These are phyloP conservation scores for Aspergillus indologenus DNA, from an alignment of 495 filamentous ascomycete genomes.

Conservation along the genomic window DNA sequence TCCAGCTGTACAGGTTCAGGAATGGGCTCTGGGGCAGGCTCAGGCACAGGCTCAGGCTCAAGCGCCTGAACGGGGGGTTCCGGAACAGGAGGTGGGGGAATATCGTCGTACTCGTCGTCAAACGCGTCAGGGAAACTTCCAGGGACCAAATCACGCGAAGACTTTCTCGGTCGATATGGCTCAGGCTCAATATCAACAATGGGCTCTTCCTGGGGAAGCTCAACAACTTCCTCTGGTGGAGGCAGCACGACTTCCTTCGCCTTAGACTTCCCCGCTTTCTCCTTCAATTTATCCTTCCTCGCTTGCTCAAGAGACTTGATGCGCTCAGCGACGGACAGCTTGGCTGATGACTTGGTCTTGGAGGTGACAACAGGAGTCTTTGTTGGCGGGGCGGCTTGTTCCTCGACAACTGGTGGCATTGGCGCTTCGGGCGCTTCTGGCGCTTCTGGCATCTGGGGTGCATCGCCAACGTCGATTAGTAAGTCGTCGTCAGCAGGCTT, in stretches of 20 bases:
- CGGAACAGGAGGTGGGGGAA: constrained; percentile 11
- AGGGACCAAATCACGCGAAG: constrained; percentile 36
- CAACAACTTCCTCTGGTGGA: constrained; percentile 16
- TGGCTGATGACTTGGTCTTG: constrained; percentile 42
- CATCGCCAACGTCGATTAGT: constrained; percentile 34
- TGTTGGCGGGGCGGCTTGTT: constrained; percentile 30
- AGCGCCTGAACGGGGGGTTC: constrained; percentile 16
- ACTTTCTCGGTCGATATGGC: constrained; percentile 22
- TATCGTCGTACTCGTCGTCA: constrained; percentile 23
- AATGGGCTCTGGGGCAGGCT: constrained; percentile 12
- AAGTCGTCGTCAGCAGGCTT: constrained; percentile 26
- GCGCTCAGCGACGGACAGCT: constrained; percentile 46
- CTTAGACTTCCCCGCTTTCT: constrained; percentile 32
- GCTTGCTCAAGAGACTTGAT: constrained; percentile 46
- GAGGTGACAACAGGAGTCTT: constrained; percentile 29
- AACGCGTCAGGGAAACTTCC: constrained; percentile 40
- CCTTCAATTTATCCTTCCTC: constrained; percentile 41
- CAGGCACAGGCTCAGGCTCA: constrained; percentile 13
- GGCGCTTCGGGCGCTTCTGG: constrained; percentile 31
- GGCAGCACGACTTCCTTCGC: constrained; percentile 21
- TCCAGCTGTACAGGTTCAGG: constrained; percentile 2
- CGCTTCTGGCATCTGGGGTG: constrained; percentile 26
- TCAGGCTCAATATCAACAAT: constrained; percentile 20
- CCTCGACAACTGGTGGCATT: constrained; percentile 25
- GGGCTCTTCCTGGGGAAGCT: constrained; percentile 16